These are phyloP conservation scores for Phialophora tarda DNA, from an alignment of 2,329 filamentous ascomycete species.

Conservation along the genomic window DNA sequence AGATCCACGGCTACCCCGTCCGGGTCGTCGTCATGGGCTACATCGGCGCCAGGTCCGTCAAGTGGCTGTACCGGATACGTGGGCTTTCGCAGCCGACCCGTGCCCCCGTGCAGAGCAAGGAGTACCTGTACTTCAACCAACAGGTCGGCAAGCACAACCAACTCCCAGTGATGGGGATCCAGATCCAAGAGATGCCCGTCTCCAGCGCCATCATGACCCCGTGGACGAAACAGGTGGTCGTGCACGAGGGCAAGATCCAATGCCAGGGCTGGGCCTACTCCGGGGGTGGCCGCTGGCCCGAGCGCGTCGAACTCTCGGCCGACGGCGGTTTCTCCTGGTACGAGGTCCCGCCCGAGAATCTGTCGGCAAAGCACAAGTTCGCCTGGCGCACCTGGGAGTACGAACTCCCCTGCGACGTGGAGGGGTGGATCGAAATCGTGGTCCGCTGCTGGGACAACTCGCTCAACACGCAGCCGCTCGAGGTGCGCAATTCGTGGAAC, in stretches of 20 bases:
- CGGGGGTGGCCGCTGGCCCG: slow-evolving; percentile 64
- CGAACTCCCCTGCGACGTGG: slow-evolving; percentile 66
- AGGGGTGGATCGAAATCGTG: slow-evolving; percentile 66
- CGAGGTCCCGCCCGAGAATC: slow-evolving; percentile 63
- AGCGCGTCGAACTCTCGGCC: slow-evolving; percentile 66
- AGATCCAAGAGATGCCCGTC: slow-evolving; percentile 75
- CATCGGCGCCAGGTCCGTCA: slow-evolving; percentile 68
- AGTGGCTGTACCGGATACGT: slow-evolving; percentile 65
- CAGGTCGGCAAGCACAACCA: slow-evolving; percentile 72
- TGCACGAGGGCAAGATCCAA: slow-evolving; percentile 66
- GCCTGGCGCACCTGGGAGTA: slow-evolving; percentile 70
- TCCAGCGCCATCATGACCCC: slow-evolving; percentile 70
- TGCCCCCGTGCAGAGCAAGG: slow-evolving; percentile 68
- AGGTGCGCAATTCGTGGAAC: slow-evolving; percentile 61
- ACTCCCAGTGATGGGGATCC: slow-evolving; percentile 64
- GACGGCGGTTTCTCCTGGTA: slow-evolving; percentile 72
- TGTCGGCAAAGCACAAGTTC: slow-evolving; percentile 67
- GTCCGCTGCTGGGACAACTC: slow-evolving; percentile 67
- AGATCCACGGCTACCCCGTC: slow-evolving; percentile 70
- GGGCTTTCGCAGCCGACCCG: slow-evolving; percentile 62
- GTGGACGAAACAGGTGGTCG: slow-evolving; percentile 62
- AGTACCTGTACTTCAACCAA: slow-evolving; percentile 72
- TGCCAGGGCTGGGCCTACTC: slow-evolving; percentile 65
- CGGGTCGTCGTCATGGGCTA: slow-evolving; percentile 68
- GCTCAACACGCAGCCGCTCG: slow-evolving; percentile 64